These are phyloP conservation scores for Serendipita sp. DNA, from an alignment of 768 basidiomycete genomes.

Conservation along the genomic window DNA sequence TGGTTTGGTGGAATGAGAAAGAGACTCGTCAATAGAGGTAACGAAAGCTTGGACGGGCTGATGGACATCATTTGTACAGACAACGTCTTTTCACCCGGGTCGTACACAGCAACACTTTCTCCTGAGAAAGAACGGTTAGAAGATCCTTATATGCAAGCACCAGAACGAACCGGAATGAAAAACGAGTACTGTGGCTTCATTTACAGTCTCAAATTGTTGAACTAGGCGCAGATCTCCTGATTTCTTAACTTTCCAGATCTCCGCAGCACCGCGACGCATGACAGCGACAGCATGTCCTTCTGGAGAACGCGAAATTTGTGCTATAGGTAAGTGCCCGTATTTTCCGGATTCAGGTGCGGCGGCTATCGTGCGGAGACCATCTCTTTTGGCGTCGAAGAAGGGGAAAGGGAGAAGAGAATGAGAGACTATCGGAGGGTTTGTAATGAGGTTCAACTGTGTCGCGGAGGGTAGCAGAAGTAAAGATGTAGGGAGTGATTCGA, in stretches of 20 bases:
- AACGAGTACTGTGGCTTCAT: not conserved
- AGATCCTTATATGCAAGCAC: constrained; percentile 13
- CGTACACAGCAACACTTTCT: constrained; percentile 5
- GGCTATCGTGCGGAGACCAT: constrained; percentile 33
- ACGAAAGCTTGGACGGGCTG: not conserved
- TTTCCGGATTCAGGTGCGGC: constrained; percentile 21
- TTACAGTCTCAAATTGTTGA: constrained; percentile 13
- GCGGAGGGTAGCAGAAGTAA: constrained; percentile 33
- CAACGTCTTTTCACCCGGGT: constrained; percentile 13
- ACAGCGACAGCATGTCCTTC: constrained; percentile 63
- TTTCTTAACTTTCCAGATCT: constrained; percentile 42
- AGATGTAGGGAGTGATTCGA: constrained; percentile 21
- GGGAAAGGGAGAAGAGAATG: constrained; percentile 40
- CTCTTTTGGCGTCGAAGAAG: constrained; percentile 43
- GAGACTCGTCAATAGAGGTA: constrained; percentile 41
- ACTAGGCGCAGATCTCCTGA: constrained; percentile 42
- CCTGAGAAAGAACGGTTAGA: constrained; percentile 20
- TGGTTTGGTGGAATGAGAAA: constrained; percentile 48
- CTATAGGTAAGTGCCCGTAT: constrained; percentile 29
- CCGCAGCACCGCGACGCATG: constrained; percentile 39
- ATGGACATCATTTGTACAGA: not conserved
- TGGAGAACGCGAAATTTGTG: constrained; percentile 57
- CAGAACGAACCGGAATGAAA: not conserved
- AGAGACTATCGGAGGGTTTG: constrained; percentile 48
- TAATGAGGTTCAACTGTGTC: constrained; percentile 44